Base-by-base conservation (phyloP, 2,329 filamentous ascomycete genomes). In the Colletotrichum godetiae region DNA sequence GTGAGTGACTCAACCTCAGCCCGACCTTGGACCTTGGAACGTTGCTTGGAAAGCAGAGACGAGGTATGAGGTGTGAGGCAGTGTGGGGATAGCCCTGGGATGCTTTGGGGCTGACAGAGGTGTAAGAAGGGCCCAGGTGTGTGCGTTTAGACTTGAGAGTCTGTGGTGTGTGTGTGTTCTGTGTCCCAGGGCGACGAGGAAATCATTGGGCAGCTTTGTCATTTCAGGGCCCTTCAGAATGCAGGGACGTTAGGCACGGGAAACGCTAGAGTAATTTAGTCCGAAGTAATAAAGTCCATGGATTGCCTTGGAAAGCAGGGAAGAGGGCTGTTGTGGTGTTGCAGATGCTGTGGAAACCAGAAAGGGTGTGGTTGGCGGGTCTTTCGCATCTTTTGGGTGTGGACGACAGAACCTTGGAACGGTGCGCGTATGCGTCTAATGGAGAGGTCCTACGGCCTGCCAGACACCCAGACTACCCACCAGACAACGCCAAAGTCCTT, bases 201-300 rank as follows among this genome's bases (percentile, higher is more conserved):
- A 29, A 53, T 49, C 22, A 49, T 73, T 66, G 71, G 67, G 67
- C 67, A 71, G 60, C 71, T 73, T 71, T 66, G 71, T 70, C 60
- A 59, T 60, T 33, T 56, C 55, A 59, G 24, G 58, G 65, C n/a
- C 56, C 37, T 24, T 57, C 22, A 10, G 35, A 53, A 62, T 63
- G 69, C 69, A 73, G 71, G 67, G 67, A 56, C 67, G 46, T 71
- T 63, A 61, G 71, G 67, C 71, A 46, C 35, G 49, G 27, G 56
- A 61, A 22, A 59, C 11, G 64, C 68, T 37, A 67, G 37, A 42
- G 5, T 35, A 56, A 63, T 35, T 67, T 67, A 68, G 68, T 27
- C 22, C 29, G 24, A 35, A 29, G 60, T 46, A 27, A 67, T 6
- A 67, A 67, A 29, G 46, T 49, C 64, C 56, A 56, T 29, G 67